A percentile compares a stretch with the other conserved stretches of the same genome.
Evolutionary conservation across 2,329 filamentous ascomycete species (phyloP).

Genomic region (Colletotrichum musae): DNA sequence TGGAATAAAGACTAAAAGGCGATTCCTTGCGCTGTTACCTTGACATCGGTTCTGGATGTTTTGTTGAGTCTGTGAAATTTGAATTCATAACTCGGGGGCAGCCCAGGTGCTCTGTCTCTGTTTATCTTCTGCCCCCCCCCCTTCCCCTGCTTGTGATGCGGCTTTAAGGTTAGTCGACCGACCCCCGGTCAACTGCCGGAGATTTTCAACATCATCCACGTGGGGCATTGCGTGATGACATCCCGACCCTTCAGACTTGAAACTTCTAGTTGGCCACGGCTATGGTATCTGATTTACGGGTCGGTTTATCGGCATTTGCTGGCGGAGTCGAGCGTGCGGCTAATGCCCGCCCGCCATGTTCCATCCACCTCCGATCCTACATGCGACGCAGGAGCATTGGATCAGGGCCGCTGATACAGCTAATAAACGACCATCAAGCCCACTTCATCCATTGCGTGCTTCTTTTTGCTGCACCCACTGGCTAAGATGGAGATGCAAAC

Average conservation of each 20-base stretch:
- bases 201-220: conserved; percentile 26
- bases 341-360: conserved; percentile 11
- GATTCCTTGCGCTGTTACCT: too few species aligned
- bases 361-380: conserved; percentile 29
- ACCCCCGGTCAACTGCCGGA: not conserved
- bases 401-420: not conserved
- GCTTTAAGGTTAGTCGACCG: not conserved
- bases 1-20: too few species aligned
- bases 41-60: too few species aligned
- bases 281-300: not conserved
- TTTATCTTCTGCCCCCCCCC: too few species aligned
- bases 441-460: conserved; percentile 28
- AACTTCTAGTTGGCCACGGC: conserved; percentile 3
- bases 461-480: not conserved
- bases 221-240: conserved; percentile 37
- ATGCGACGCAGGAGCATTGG: not conserved
- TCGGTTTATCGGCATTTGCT: not conserved
- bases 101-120: too few species aligned
- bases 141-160: too few species aligned
- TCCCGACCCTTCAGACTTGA: not conserved
- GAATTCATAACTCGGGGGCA: too few species aligned
- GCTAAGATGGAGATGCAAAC: not conserved
- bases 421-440: not conserved
- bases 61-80: too few species aligned
- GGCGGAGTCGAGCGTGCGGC: conserved; percentile 7